Conservation (phyloP, 805 yeast genomes). For the Monosporozyma servazzii region DNA sequence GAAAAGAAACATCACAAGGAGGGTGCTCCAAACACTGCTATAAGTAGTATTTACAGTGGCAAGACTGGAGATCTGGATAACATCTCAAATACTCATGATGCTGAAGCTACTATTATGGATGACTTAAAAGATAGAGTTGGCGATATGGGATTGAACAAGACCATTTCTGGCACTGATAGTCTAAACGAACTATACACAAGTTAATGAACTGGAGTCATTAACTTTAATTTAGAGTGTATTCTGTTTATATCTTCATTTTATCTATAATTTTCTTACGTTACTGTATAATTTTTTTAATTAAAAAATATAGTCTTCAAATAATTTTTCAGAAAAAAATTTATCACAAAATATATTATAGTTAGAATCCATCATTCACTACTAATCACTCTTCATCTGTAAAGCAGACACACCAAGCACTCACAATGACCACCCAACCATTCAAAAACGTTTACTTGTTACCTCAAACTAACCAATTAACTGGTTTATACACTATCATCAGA, state of each 20-base stretch:
- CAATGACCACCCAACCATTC: slow-evolving; percentile 28
- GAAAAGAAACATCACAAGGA: slow-evolving; percentile 32
- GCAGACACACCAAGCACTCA: not conserved
- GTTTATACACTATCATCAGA: slow-evolving; percentile 85
- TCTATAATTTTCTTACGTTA: not conserved
- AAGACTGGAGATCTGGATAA: slow-evolving; percentile 1
- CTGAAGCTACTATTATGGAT: slow-evolving; percentile 5
- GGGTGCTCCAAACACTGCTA: slow-evolving; percentile 20
- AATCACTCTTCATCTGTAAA: not conserved
- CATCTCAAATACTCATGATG: not conserved
- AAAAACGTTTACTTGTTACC: slow-evolving; percentile 58
- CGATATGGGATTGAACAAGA: slow-evolving; percentile 3
- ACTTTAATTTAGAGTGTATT: not conserved
- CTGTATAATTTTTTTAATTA: not conserved
- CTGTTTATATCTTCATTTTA: not conserved
- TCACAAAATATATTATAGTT: not conserved
- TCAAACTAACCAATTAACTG: slow-evolving; percentile 83
- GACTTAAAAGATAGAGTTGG: slow-evolving; percentile 15
- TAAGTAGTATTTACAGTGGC: slow-evolving; percentile 15
- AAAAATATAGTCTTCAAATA: not conserved
- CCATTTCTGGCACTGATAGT: not conserved
- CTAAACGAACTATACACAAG: not conserved
- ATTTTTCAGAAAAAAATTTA: not conserved
- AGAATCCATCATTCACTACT: not conserved
- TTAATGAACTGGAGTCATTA: not conserved